These are phyloP conservation scores for Aspergillus persii DNA, from an alignment of 2,329 filamentous ascomycete species.

Conservation along the genomic window DNA sequence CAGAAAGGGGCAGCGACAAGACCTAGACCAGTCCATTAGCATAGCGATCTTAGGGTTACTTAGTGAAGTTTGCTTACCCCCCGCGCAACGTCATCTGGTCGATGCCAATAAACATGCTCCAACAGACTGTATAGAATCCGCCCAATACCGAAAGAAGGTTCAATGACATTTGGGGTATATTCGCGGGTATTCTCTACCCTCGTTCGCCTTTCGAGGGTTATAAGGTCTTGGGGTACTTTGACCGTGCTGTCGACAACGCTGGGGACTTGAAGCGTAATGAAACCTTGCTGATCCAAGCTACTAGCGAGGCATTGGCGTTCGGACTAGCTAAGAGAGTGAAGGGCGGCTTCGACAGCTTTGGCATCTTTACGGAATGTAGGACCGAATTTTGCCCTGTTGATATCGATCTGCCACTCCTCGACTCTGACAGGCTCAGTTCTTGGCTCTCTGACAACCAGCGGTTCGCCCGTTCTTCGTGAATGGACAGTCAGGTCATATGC, in stretches of 20 bases:
- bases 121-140: conserved; percentile 89
- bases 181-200: conserved; percentile 80
- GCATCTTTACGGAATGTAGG: conserved; percentile 93
- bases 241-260: conserved; percentile 68
- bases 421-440: conserved; percentile 74
- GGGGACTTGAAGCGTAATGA: conserved; percentile 73
- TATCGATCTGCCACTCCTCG: conserved; percentile 82
- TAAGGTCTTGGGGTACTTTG: conserved; percentile 72
- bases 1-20: conserved; percentile 69
- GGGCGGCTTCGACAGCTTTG: conserved; percentile 76
- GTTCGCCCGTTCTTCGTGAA: conserved; percentile 84
- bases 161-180: conserved; percentile 93
- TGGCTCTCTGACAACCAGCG: conserved; percentile 79
- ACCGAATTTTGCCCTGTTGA: conserved; percentile 95
- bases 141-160: conserved; percentile 96
- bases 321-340: conserved; percentile 74
- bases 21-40: conserved; percentile 45
- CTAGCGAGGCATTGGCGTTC: conserved; percentile 76
- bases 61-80: conserved; percentile 64
- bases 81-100: conserved; percentile 78
- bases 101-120: conserved; percentile 94
- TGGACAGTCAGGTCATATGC: conserved; percentile 94
- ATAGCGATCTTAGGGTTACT: neutral
- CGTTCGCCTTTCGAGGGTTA: conserved; percentile 80
- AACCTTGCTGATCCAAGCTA: conserved; percentile 69